phyloP scores from a whole-genome alignment of 2,329 filamentous ascomycete species.

The Pseudogymnoascus sp. region DNA sequence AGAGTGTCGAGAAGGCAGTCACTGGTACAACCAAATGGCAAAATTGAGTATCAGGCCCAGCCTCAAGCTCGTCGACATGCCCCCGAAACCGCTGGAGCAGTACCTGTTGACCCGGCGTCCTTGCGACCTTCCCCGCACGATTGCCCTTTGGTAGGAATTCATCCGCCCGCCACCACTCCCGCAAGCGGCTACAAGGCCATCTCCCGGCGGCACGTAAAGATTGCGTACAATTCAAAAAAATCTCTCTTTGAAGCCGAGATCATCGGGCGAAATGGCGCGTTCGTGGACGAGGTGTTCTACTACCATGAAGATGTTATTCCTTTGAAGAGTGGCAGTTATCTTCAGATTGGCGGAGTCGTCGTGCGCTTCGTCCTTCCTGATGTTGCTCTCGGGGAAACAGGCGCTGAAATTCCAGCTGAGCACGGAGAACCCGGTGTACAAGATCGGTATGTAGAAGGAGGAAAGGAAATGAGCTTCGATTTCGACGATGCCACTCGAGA shows the following conservation, averaged over 20 bases:
- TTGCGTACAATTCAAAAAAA: conserved; percentile 57
- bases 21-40: conserved; percentile 21
- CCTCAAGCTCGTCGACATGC: conserved; percentile 35
- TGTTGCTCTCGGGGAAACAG: conserved; percentile 48
- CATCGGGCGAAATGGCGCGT: conserved; percentile 57
- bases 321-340: conserved; percentile 54
- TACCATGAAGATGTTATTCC: conserved; percentile 44
- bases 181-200: conserved; percentile 61
- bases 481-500: conserved; percentile 56
- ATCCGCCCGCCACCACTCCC: conserved; percentile 56
- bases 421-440: conserved; percentile 41
- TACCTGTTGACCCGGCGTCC: conserved; percentile 49
- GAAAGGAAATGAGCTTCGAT: conserved; percentile 66
- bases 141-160: conserved; percentile 62
- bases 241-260: conserved; percentile 56
- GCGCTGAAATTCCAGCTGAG: conserved; percentile 43
- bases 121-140: conserved; percentile 53
- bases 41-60: conserved; percentile 44
- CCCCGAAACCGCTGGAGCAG: conserved; percentile 50
- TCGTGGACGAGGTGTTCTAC: conserved; percentile 53
- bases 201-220: conserved; percentile 65
- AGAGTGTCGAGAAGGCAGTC: conserved; percentile 26
- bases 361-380: conserved; percentile 63
- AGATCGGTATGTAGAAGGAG: conserved; percentile 45
- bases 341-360: conserved; percentile 64